These are phyloP conservation scores for Sporothrix euskadiensis DNA, from an alignment of 2,329 filamentous ascomycete genomes.

Conservation along the genomic window DNA sequence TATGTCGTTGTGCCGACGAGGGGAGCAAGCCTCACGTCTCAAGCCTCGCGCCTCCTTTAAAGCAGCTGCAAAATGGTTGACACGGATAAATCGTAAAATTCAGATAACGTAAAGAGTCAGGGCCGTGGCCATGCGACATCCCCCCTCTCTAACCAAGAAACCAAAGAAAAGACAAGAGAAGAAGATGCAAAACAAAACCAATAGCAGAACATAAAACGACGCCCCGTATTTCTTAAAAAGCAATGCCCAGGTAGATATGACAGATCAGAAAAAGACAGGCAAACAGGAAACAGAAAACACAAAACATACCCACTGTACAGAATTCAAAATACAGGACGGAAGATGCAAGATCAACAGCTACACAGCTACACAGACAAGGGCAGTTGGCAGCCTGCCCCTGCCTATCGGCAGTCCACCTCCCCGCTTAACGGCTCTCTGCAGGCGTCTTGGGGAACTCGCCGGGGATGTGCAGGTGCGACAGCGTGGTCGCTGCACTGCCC, in stretches of 20 bases:
- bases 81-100: background rate
- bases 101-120: background rate
- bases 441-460: conserved; percentile 53
- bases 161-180: background rate
- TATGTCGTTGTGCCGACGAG: background rate
- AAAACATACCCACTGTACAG: background rate
- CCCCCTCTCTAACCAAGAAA: background rate
- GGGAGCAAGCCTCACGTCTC: background rate
- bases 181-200: background rate
- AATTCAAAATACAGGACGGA: background rate
- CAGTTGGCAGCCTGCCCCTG: background rate
- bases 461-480: conserved; percentile 68
- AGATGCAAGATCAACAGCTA: background rate
- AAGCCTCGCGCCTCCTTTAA: background rate
- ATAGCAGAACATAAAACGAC: background rate
- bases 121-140: background rate
- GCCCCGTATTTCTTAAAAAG: background rate
- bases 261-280: background rate
- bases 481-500: conserved; percentile 51
- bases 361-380: background rate
- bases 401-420: background rate
- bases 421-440: background rate
- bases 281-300: background rate
- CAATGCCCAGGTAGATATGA: background rate
- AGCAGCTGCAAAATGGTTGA: background rate